phyloP scores from a whole-genome alignment of 495 filamentous ascomycete genomes.

The Aspergillus coremiiformis region DNA sequence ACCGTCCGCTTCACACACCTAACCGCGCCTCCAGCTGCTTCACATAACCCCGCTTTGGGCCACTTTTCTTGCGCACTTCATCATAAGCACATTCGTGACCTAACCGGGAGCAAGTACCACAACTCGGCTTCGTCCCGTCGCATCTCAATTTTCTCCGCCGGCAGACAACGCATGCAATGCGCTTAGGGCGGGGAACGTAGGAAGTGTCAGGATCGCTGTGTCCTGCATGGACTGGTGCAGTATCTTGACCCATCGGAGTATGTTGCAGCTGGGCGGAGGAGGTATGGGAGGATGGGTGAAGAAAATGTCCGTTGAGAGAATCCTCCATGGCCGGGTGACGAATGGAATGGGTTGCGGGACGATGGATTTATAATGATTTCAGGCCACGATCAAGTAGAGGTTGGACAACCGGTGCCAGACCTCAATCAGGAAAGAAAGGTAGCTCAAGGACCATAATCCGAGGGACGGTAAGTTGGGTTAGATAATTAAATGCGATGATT shows the following conservation, averaged over 20 bases:
- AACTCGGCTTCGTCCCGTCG: constrained; percentile 68
- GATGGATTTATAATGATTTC: too few species aligned
- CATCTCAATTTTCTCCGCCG: constrained; percentile 86
- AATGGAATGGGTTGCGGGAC: neutral
- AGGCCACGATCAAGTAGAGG: neutral
- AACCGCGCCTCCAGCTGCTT: constrained; percentile 93
- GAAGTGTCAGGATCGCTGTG: constrained; percentile 47
- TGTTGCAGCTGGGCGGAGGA: constrained; percentile 20
- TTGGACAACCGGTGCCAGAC: constrained; percentile 1
- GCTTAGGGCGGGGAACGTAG: constrained; percentile 73
- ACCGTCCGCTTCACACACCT: constrained; percentile 48
- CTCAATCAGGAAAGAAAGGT: constrained; percentile 2
- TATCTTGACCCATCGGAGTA: constrained; percentile 23
- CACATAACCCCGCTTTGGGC: constrained; percentile 95
- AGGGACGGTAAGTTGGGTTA: constrained; percentile 3
- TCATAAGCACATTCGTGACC: constrained; percentile 92
- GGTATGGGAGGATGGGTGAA: constrained; percentile 27
- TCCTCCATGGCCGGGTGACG: constrained; percentile 18
- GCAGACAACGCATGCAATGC: constrained; percentile 95
- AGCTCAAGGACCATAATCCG: neutral
- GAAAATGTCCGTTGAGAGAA: constrained; percentile 53
- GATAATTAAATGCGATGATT: too few species aligned
- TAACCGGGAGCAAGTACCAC: constrained; percentile 83
- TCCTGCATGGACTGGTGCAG: constrained; percentile 21
- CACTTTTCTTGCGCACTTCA: constrained; percentile 94